phyloP scores from a whole-genome alignment of 1,139 yeast species.

The Yarrowia galli region DNA sequence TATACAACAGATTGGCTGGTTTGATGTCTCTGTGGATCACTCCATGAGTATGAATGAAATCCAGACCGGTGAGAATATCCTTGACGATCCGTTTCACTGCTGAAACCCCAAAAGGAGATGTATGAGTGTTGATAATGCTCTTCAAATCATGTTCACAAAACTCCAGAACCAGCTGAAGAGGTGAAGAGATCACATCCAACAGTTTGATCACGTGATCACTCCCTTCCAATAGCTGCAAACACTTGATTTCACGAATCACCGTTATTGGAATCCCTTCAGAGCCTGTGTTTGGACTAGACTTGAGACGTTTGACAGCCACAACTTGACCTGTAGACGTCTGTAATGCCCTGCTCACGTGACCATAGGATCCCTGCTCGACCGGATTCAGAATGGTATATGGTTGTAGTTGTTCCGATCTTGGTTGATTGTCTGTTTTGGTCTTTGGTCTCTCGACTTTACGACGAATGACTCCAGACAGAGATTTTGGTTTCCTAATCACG shows the following conservation, averaged over 20 bases:
- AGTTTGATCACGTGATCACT: constrained; percentile 72
- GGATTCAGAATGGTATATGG: constrained; percentile 45
- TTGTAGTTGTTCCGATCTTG: neutral
- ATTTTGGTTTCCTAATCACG: constrained; percentile 32
- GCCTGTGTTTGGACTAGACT: constrained; percentile 56
- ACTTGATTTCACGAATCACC: constrained; percentile 81
- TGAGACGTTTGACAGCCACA: constrained; percentile 19
- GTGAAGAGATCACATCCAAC: constrained; percentile 66
- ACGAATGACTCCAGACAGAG: constrained; percentile 18
- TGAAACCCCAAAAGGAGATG: constrained; percentile 46
- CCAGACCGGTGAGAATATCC: constrained; percentile 48
- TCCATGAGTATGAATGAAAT: constrained; percentile 60
- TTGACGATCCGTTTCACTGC: constrained; percentile 49
- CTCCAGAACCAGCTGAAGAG: constrained; percentile 49
- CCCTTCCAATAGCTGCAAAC: constrained; percentile 61
- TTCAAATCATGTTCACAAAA: constrained; percentile 50
- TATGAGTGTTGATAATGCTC: constrained; percentile 43
- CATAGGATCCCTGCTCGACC: constrained; percentile 58
- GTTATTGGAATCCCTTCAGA: constrained; percentile 79
- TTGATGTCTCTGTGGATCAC: constrained; percentile 71
- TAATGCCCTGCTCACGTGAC: constrained; percentile 59
- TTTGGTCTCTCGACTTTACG: constrained; percentile 7
- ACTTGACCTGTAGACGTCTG: constrained; percentile 55
- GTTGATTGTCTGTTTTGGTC: neutral
- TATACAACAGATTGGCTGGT: constrained; percentile 68